Base-by-base conservation (phyloP, 345 rosid species). In the Lepidium didymum region DNA sequence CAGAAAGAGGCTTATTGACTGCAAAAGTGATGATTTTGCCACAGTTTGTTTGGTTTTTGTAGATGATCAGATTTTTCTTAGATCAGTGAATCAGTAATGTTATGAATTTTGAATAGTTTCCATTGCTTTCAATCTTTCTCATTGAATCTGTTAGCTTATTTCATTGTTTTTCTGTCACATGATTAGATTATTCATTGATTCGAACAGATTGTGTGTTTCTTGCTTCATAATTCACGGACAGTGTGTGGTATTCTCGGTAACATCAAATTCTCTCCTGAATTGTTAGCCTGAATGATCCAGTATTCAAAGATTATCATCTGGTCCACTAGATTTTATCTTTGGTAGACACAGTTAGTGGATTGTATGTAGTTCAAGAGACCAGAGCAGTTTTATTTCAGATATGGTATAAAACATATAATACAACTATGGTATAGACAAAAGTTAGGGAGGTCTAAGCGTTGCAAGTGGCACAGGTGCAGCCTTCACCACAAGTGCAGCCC, bases 401-500 rank as follows among this genome's bases (percentile, higher is more conserved):
- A 27, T 27, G 31, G 31, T 27, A 27, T 27, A 27, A 4, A 29
- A 29, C 33, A 29, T 6, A 29, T 29, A 29, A 29, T 29, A 29
- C 33, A 29, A 29, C 33, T 62, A 44, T 70, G 56, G 29, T 44
- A 35, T 35, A 62, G 19, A 35, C 56, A 35, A 29, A 7, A 40
- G 64, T 40, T 36, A 23, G 4, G 36, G 36, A 21, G 45, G 23
- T 44, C 63, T 70, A 70, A 11, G 75, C 75, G 7, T 38, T 54
- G 10, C 75, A 71, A 45, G 16, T 6, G 54, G 31, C 62, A 13
- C 70, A 72, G 15, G 75, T 63, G 64, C 75, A 72, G 11, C 70
- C 75, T 33, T 72, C 75, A 46, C 75, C 75, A 63, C 75, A 72
- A 34, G 64, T 36, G 43, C 75, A 72, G 12, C 51, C 50, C 25